Evolutionary conservation across 2,329 filamentous ascomycete genomes (phyloP), one percentile per base, ranked within the genome.

Genomic region (Colletotrichum lupini): DNA sequence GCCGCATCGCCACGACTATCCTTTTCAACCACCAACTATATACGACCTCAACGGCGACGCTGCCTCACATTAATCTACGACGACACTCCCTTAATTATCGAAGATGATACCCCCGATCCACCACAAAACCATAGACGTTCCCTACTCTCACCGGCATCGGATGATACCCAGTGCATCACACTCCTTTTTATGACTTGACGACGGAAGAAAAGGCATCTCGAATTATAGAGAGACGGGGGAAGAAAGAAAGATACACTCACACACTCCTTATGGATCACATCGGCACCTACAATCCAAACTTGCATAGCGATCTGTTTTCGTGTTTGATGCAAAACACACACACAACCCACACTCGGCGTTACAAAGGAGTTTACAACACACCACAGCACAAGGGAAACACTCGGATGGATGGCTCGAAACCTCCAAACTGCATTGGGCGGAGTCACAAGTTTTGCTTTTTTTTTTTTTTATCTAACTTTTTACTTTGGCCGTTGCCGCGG

Each of bases 271-370:
- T 55, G 68, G 72, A 73, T 58, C 64, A 68, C 62, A 64, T 72
- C 72, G 72, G 72, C 72, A 56, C 80, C 78, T 83, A 81, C 81
- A 84, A 84, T 83, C 84, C 83, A 85, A 85, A 86, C 82, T 55
- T 88, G 87, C 87, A 89, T 88, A 88, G 87, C 87, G 86, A 85
- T 85, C 37, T 87, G 83, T 85, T 84, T 79, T 75, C 60, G 63
- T 74, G 72, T 74, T 73, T 62, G 67, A 72, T 68, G 70, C 70
- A 64, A 26, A 64, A 73, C 53, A 67, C 62, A 67, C n/a, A n/a
- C 59, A 57, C 57, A 52, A 70, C 32, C 32, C 55, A 46, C 63
- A 68, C 59, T 55, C 22, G 70, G 70, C 70, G 70, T 73, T 72
- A 30, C 55, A 59, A 19, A 55, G 70, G 70, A 59, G 42, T 49